These are phyloP conservation scores for Ogataea wickerhamii DNA, from an alignment of 805 yeast species.

Conservation along the genomic window DNA sequence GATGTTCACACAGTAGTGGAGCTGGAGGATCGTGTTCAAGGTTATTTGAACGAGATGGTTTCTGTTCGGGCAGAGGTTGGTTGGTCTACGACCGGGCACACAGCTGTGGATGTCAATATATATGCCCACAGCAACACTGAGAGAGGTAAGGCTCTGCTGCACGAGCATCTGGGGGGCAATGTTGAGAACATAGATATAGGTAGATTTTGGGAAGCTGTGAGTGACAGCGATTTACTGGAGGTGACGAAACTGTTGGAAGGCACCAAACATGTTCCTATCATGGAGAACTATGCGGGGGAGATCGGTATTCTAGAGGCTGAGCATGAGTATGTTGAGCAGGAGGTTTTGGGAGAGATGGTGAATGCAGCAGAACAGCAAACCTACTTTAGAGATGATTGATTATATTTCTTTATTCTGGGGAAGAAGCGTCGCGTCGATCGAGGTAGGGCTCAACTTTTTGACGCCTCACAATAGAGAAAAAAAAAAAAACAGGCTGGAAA, in stretches of 20 bases:
- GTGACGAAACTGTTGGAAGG: conserved; percentile 49
- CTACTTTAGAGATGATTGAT: too few relatives aligned
- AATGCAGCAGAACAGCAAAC: neutral
- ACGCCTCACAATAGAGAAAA: too few relatives aligned
- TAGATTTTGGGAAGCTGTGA: conserved; percentile 55
- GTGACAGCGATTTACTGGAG: conserved; percentile 44
- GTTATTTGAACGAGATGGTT: conserved; percentile 63
- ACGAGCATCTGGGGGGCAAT: conserved; percentile 62
- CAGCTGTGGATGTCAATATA: conserved; percentile 93
- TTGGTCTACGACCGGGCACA: conserved; percentile 97
- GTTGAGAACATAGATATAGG: conserved; percentile 89
- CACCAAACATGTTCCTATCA: conserved; percentile 43
- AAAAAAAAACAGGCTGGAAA: too few relatives aligned
- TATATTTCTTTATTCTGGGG: too few relatives aligned
- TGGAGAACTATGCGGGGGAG: conserved; percentile 10
- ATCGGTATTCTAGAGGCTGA: conserved; percentile 7
- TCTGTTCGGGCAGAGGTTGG: conserved; percentile 85
- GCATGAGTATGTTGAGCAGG: conserved; percentile 19
- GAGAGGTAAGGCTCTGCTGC: conserved; percentile 37
- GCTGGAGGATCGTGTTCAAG: conserved; percentile 34
- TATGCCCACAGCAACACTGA: conserved; percentile 70
- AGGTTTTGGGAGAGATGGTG: neutral
- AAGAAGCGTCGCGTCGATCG: conserved; percentile 2
- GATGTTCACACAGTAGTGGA: conserved; percentile 49
- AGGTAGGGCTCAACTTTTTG: too few relatives aligned